phyloP scores from a whole-genome alignment of 768 basidiomycete genomes.

The Suillus weaverae region DNA sequence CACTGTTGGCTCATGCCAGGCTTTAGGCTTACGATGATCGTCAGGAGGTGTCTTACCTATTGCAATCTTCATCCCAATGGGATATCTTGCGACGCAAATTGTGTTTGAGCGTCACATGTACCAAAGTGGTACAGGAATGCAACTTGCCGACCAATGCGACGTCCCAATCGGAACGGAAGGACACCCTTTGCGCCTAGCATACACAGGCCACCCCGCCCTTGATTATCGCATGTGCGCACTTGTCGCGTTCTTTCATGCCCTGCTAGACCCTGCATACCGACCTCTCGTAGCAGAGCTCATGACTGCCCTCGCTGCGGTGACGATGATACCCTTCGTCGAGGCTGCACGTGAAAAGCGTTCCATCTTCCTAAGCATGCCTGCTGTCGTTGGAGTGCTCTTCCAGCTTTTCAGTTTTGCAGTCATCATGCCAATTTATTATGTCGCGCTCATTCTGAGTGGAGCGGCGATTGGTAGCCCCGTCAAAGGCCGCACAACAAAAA shows the following conservation, averaged over 20 bases:
- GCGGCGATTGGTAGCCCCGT: constrained; percentile 16
- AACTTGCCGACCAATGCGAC: constrained; percentile 37
- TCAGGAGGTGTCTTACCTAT: constrained; percentile 21
- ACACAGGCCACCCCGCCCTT: constrained; percentile 37
- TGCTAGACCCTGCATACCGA: constrained; percentile 16
- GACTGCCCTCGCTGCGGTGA: constrained; percentile 12
- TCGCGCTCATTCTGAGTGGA: constrained; percentile 44
- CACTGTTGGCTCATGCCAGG: not conserved
- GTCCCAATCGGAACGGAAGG: constrained; percentile 7
- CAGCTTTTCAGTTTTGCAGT: constrained; percentile 46
- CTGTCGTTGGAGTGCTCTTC: constrained; percentile 40
- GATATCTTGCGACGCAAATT: constrained; percentile 12
- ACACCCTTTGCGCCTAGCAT: constrained; percentile 38
- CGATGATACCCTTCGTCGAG: constrained; percentile 48
- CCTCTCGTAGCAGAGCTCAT: constrained; percentile 20
- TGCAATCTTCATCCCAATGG: constrained; percentile 20
- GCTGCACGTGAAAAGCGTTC: constrained; percentile 39
- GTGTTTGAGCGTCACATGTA: constrained; percentile 16
- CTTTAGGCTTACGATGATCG: not conserved
- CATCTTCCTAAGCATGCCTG: constrained; percentile 40
- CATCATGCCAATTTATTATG: constrained; percentile 48
- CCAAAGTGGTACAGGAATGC: constrained; percentile 13
- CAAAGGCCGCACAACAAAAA: constrained; percentile 20
- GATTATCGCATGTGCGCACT: constrained; percentile 45
- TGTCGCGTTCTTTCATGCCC: constrained; percentile 47